phyloP scores from a whole-genome alignment of 1,284 basidiomycete species.

The Athelia sp. region DNA sequence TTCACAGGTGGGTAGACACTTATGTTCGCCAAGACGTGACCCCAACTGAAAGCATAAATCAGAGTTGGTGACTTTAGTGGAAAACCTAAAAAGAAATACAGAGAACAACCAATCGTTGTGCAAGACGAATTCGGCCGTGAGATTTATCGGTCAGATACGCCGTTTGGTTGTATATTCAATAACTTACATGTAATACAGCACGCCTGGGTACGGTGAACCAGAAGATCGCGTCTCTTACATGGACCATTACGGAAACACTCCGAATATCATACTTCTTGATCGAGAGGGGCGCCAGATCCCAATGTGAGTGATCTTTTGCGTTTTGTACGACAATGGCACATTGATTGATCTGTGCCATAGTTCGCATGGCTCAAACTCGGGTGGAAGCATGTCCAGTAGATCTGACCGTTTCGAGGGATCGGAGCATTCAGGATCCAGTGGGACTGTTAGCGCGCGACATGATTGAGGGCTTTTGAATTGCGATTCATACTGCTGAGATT shows the following conservation, averaged over 20 bases:
- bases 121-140: conserved; percentile 45
- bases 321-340: neutral
- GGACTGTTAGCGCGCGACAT: neutral
- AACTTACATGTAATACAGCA: neutral
- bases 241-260: conserved; percentile 3
- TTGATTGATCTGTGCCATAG: too few relatives aligned
- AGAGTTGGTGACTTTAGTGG: conserved; percentile 43
- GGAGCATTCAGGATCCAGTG: neutral
- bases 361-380: neutral
- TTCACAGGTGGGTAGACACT: conserved; percentile 44
- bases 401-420: neutral
- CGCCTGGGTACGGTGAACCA: neutral
- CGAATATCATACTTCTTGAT: conserved; percentile 35
- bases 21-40: neutral
- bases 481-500: too few relatives aligned
- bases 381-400: neutral
- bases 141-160: conserved; percentile 38
- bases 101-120: conserved; percentile 36
- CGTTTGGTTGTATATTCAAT: neutral
- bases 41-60: conserved; percentile 5
- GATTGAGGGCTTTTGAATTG: too few relatives aligned
- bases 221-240: neutral
- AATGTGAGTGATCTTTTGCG: conserved; percentile 23
- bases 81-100: conserved; percentile 13
- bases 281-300: conserved; percentile 35